Conservation (phyloP, 73 alveolate species). For the Tetrahymena malaccensis region DNA sequence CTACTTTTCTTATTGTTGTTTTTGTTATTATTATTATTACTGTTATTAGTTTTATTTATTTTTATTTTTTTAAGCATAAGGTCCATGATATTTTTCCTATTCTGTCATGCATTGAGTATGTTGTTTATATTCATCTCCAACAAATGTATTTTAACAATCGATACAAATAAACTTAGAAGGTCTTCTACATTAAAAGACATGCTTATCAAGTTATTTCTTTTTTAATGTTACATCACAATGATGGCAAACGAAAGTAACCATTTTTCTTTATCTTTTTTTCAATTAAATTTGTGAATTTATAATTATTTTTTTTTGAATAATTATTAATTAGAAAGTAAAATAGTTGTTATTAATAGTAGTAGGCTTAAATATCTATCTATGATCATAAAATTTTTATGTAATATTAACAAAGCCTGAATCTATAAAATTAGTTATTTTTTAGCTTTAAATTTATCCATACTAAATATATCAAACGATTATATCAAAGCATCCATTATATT, state of each 20-base stretch:
- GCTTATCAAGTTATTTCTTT: slow-evolving; percentile 15
- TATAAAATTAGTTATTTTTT: neutral
- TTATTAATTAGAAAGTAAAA: neutral
- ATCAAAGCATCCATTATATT: neutral
- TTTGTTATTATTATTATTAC: neutral
- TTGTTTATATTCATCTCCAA: neutral
- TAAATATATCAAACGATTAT: too few relatives aligned
- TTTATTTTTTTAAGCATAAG: neutral
- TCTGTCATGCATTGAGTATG: slow-evolving; percentile 13
- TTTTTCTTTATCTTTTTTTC: neutral
- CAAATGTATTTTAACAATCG: slow-evolving; percentile 11
- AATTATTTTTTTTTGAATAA: neutral
- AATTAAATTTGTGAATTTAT: neutral
- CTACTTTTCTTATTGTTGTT: neutral
- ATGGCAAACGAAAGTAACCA: slow-evolving; percentile 38
- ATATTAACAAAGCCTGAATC: too few relatives aligned
- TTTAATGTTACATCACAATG: slow-evolving; percentile 21
- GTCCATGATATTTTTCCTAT: slow-evolving; percentile 7
- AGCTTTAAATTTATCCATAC: neutral
- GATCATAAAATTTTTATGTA: too few relatives aligned
- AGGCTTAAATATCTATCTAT: neutral
- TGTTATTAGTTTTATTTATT: neutral
- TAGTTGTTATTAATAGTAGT: neutral
- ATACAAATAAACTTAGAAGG: slow-evolving; percentile 25
- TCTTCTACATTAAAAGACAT: slow-evolving; percentile 13